Percentiles rank a stretch among this genome's conserved stretches.
phyloP scores from a whole-genome alignment of 2,329 filamentous ascomycete species.

The Ascocoryne sarcoides region DNA sequence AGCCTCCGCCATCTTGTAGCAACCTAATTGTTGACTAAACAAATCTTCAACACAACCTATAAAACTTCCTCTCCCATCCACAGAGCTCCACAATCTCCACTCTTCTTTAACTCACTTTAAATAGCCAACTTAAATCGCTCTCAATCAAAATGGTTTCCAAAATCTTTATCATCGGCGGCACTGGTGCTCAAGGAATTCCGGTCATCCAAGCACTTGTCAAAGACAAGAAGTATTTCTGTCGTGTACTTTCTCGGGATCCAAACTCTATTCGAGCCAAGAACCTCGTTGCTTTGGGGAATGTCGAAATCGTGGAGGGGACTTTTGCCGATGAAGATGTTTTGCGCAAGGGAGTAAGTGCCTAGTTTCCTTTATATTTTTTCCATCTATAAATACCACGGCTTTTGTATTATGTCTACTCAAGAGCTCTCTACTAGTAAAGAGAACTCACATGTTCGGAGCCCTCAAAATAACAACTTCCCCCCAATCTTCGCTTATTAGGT shows the following conservation, averaged over 20 bases:
- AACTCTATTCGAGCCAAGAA: slow-evolving; percentile 34
- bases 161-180: slow-evolving; percentile 39
- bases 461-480: too few species aligned
- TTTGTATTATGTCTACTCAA: too few species aligned
- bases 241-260: slow-evolving; percentile 40
- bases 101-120: not conserved
- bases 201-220: slow-evolving; percentile 35
- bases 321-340: slow-evolving; percentile 38
- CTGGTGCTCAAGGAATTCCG: slow-evolving; percentile 43
- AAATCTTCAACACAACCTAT: too few species aligned
- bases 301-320: slow-evolving; percentile 39
- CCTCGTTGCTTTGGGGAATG: slow-evolving; percentile 35
- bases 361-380: too few species aligned
- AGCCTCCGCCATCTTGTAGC: too few species aligned
- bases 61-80: too few species aligned
- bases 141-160: slow-evolving; percentile 14
- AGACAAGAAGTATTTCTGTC: slow-evolving; percentile 36
- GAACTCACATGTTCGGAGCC: too few species aligned
- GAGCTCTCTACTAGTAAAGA: too few species aligned
- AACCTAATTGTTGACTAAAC: too few species aligned
- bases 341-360: too few species aligned
- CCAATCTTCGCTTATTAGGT: too few species aligned
- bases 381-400: too few species aligned
- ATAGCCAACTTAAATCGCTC: not conserved
- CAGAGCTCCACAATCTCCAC: not conserved